Conservation (phyloP, 257 asterid species). For the Solanum corneliomulleri region DNA sequence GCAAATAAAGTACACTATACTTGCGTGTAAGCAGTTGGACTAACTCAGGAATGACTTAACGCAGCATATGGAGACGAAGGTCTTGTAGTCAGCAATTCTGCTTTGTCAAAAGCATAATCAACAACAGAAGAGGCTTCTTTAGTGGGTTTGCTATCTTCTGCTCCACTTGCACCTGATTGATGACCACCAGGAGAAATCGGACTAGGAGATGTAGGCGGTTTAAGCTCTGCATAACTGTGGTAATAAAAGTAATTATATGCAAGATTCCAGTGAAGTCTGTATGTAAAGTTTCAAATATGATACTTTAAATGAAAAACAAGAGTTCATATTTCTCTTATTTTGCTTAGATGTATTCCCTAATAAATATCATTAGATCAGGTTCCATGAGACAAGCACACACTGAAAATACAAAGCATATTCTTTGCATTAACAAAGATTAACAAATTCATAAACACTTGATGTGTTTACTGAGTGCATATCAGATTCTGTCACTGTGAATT, state of each 20-base stretch:
- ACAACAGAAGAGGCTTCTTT: not conserved
- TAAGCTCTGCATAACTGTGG: slow-evolving; percentile 13
- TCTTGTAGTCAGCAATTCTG: not conserved
- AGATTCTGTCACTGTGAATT: not conserved
- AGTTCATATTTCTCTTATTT: not conserved
- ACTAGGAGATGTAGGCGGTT: slow-evolving; percentile 16
- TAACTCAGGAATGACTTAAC: not conserved
- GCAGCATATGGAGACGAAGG: slow-evolving; percentile 19
- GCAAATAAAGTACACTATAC: not conserved
- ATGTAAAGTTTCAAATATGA: not conserved
- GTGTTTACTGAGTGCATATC: not conserved
- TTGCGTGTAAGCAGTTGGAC: not conserved
- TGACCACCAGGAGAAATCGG: slow-evolving; percentile 6
- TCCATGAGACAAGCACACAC: not conserved
- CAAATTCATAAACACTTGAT: not conserved
- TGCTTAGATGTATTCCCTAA: not conserved
- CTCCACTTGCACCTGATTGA: not conserved
- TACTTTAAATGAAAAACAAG: not conserved
- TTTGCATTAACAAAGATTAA: not conserved
- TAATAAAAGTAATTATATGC: not conserved
- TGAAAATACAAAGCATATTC: not conserved
- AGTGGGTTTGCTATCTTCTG: not conserved
- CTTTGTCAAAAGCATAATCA: not conserved
- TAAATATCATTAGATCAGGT: not conserved
- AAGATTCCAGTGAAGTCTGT: not conserved